Base-by-base conservation (phyloP, 2,329 filamentous ascomycete species). In the Pseudocercospora fijiensis region DNA sequence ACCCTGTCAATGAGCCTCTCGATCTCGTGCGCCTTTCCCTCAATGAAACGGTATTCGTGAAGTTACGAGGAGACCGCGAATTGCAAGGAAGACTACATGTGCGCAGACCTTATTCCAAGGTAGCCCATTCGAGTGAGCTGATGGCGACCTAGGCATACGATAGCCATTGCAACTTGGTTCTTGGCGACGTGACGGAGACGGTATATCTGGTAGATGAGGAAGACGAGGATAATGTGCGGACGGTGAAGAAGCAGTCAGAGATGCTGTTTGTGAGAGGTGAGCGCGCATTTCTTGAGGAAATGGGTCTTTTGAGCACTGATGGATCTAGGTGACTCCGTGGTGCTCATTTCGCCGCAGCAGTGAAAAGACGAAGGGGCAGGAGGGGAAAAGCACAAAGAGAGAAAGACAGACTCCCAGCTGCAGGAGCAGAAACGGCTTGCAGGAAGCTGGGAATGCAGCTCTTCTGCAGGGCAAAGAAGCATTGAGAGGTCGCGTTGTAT, bases 231-330 rank as follows among this genome's bases (percentile, higher is more conserved):
- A 90, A 88, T 83, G 91, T 93, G 76, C 70, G 82, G 90, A 96
- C 93, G 13, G 87, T 95, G 67, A 96, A 94, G 81, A 96, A 96
- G 80, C 96, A 97, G 78, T 96, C 92, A 49, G 95, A 98, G 77
- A 99, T 99, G 95, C 82, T 99, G 20, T 99, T 99, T 77, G 94
- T 99, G 63, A 85, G 95, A 90, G 94, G 93, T 94, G 80, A 67
- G 85, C 78, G n/a, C 37, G 16, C 37, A 41, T 7, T 30, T 4
- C 7, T 8, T 7, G 37, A 18, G 16, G 4, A 33, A 7, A 55
- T 13, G 13, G 5, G 16, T 24, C 0, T n/a, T 33, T 58, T 16
- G 53, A 58, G 22, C n/a, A 26, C 18, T 20, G 18, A 45, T 37
- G 22, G 13, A 2, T 7, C 4, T n/a, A 82, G 81, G 81, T 57